Conservation (phyloP, 2,329 filamentous ascomycete species). For the Bipolaris bicolor region DNA sequence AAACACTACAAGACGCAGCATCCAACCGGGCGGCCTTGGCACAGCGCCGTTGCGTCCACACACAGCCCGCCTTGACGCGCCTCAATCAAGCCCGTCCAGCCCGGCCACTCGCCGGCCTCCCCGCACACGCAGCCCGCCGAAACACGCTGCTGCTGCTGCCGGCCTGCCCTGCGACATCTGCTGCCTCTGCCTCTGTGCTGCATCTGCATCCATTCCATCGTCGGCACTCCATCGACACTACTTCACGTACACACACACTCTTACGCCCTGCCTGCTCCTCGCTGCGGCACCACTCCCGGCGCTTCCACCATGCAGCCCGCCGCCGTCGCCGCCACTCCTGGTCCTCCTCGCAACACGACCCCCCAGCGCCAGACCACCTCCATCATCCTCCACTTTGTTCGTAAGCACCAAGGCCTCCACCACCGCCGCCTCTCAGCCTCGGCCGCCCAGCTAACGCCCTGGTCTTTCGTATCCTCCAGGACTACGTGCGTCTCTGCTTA, state of each 20-base stretch:
- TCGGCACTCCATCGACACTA: too few species aligned
- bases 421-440: neutral
- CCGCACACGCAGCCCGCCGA: constrained; percentile 7
- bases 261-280: neutral
- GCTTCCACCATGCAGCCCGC: constrained; percentile 1
- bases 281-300: neutral
- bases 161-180: neutral
- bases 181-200: neutral
- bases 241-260: too few species aligned
- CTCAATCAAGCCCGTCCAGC: neutral
- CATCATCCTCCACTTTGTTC: constrained; percentile 81
- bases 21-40: constrained; percentile 4
- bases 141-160: constrained; percentile 3
- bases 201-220: neutral
- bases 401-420: constrained; percentile 18
- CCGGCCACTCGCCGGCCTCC: neutral
- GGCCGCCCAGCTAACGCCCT: constrained; percentile 30
- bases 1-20: neutral
- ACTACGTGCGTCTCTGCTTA: constrained; percentile 38
- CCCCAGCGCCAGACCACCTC: constrained; percentile 49
- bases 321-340: too few species aligned
- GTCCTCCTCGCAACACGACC: too few species aligned
- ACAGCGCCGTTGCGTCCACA: neutral
- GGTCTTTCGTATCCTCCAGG: constrained; percentile 29
- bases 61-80: constrained; percentile 12